Percentiles rank a stretch among this genome's conserved stretches.
These are phyloP conservation scores for Plantago lanceolata DNA, from an alignment of 305 asterid species.

Conservation along the genomic window DNA sequence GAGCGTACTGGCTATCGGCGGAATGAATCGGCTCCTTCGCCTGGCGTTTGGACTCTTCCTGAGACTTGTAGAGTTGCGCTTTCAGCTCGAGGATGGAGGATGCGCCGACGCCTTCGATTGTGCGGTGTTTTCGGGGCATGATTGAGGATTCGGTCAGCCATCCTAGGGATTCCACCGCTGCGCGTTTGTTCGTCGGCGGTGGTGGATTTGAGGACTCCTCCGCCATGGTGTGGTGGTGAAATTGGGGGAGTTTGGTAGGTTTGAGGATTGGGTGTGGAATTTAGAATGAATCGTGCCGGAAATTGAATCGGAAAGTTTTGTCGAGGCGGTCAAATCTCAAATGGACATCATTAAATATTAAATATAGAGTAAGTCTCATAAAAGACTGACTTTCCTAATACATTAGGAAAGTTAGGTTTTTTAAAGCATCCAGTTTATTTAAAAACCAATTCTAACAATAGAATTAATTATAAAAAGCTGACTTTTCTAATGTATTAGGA, in stretches of 20 bases:
- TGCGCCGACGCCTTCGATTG: slow-evolving; percentile 86
- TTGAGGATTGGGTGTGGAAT: not conserved
- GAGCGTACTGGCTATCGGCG: slow-evolving; percentile 46
- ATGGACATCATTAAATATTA: too few species aligned
- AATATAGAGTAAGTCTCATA: too few species aligned
- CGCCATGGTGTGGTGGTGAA: not conserved
- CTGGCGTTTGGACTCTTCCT: slow-evolving; percentile 82
- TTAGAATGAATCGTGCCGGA: too few species aligned
- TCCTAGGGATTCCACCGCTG: slow-evolving; percentile 72
- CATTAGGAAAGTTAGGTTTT: too few species aligned
- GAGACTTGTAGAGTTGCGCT: slow-evolving; percentile 85
- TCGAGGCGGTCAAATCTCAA: too few species aligned
- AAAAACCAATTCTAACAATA: too few species aligned
- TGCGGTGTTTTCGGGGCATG: slow-evolving; percentile 86
- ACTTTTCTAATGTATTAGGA: too few species aligned
- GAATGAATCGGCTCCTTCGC: slow-evolving; percentile 54
- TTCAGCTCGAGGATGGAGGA: slow-evolving; percentile 88
- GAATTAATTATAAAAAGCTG: too few species aligned
- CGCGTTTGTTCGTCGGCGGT: slow-evolving; percentile 47
- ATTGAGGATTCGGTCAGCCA: slow-evolving; percentile 95
- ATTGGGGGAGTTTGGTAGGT: not conserved
- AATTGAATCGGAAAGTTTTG: too few species aligned
- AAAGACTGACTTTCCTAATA: too few species aligned
- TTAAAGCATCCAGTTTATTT: too few species aligned
- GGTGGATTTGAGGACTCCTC: not conserved